phyloP scores from a whole-genome alignment of 1,139 yeast genomes.

The Diutina sp. region DNA sequence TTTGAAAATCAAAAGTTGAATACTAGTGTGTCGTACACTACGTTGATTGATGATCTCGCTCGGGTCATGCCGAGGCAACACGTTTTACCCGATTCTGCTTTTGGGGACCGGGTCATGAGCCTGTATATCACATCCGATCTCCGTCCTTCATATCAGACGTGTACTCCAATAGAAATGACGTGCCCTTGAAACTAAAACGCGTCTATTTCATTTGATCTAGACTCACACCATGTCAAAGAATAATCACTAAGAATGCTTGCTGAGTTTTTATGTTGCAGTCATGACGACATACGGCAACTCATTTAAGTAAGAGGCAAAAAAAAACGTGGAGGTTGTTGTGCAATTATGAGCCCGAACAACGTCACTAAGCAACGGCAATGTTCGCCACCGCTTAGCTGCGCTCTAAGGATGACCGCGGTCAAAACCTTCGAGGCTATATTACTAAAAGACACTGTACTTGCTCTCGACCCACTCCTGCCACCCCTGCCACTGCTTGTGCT shows the following conservation, averaged over 20 bases:
- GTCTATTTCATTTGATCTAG: not conserved
- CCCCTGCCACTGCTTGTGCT: not conserved
- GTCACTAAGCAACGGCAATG: not conserved
- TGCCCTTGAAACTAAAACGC: not conserved
- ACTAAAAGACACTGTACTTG: not conserved
- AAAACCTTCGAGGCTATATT: not conserved
- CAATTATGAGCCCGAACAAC: not conserved
- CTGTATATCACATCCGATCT: not conserved
- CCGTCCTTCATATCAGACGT: not conserved
- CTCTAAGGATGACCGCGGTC: not conserved
- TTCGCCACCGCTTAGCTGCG: not conserved
- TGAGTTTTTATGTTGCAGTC: no score
- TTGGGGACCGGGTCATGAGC: not conserved
- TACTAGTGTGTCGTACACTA: no score
- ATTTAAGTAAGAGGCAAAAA: no score
- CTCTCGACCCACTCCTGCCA: not conserved
- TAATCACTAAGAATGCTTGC: no score
- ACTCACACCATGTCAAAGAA: no score
- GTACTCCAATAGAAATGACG: not conserved
- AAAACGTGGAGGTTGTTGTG: not conserved
- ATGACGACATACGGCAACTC: no score
- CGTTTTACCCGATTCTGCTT: not conserved
- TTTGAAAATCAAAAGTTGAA: no score
- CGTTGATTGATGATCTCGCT: not conserved
- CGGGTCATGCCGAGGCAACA: not conserved